Base-by-base conservation (phyloP, 495 filamentous ascomycete genomes). In the Trichoderma erinaceum region DNA sequence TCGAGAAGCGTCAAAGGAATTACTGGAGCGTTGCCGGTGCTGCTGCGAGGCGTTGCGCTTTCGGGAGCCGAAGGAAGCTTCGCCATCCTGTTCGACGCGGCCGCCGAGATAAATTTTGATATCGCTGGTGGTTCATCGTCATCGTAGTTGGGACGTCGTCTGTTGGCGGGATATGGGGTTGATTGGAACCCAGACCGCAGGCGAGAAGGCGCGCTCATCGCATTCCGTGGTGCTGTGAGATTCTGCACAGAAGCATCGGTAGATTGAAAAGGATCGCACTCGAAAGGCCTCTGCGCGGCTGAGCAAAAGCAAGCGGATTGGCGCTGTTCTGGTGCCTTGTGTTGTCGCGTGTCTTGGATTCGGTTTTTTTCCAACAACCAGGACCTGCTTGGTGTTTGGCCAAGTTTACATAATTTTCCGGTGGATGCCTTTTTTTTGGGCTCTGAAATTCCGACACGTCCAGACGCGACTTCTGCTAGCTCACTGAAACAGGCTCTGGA, bases 1-100 rank as follows among this genome's bases (percentile, higher is more conserved):
- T 97, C 95, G 70, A 97, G 78, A 46, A 95, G 74, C 61, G 82
- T 79, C 64, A 88, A 78, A 10, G 92, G 90, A 69, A 97, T 90
- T 46, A 92, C 74, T n/a, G 93, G 92, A 29, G 74, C 67, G n/a
- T 71, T 74, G 46, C 72, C 64, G 44, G 79, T 66, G 56, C 71
- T 68, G 29, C 71, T 68, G 29, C 71, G 27, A 32, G 71, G 6
- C 13, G 74, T 35, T 43, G 69, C 68, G 38, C 71, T 73, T 56
- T 71, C 75, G 18, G 81, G 81, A 15, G 78, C 81, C 4, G 74
- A 70, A 41, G 78, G 80, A 10, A 83, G 70, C 5, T 67, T 29
- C 43, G 65, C 38, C 41, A 58, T 2, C 27, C 64, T 65, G 35
- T 56, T 56, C 41, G 25, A 43, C 38, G 61, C 48, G 11, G 21